Evolutionary conservation across 306 rosid genomes (phyloP).

Genomic region (Vachellia collinsii): DNA sequence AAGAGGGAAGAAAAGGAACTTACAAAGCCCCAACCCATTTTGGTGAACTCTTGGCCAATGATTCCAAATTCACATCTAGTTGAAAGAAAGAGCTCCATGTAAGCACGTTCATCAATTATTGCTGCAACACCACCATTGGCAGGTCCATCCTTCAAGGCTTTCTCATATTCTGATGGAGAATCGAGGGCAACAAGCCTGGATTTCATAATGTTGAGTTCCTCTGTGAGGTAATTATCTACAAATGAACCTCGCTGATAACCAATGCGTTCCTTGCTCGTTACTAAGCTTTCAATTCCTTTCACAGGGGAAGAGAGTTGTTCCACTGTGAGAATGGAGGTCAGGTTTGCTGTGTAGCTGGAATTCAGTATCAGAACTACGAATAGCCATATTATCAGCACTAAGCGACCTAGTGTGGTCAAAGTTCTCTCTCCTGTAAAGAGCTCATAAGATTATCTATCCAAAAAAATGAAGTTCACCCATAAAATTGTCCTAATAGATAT

Average conservation of each 20-base stretch:
- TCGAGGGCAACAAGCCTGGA: conserved; percentile 71
- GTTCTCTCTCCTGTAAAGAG: conserved; percentile 67
- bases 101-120: conserved; percentile 73
- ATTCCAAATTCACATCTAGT: conserved; percentile 69
- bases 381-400: conserved; percentile 76
- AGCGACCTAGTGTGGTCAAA: conserved; percentile 72
- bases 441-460: too few species aligned
- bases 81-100: conserved; percentile 72
- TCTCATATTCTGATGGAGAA: conserved; percentile 54
- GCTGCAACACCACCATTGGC: conserved; percentile 75
- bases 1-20: conserved; percentile 36
- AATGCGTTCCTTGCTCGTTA: conserved; percentile 50
- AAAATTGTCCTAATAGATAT: too few species aligned
- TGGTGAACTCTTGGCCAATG: conserved; percentile 87
- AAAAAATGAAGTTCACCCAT: background rate
- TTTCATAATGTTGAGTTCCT: conserved; percentile 55
- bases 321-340: conserved; percentile 84
- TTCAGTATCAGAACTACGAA: conserved; percentile 78
- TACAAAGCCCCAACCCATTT: conserved; percentile 91
- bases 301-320: conserved; percentile 71
- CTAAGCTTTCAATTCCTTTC: conserved; percentile 70
- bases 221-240: conserved; percentile 54
- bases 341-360: conserved; percentile 81
- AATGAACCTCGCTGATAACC: conserved; percentile 73
- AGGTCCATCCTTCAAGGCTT: conserved; percentile 69